phyloP scores from a whole-genome alignment of 148 eudicot species.

The Nepenthes gracilis region DNA sequence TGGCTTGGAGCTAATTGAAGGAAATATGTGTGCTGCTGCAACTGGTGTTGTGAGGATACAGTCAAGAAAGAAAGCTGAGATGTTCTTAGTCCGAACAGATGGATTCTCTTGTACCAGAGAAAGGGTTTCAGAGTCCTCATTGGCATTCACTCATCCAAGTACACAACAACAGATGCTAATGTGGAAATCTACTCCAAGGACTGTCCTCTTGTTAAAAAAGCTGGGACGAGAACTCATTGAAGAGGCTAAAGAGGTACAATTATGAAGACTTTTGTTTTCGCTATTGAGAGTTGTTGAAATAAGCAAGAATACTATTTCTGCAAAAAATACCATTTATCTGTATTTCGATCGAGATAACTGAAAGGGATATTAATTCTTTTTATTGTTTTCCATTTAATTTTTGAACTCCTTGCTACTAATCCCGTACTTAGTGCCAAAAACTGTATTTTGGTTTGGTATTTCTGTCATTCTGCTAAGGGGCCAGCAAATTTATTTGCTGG shows the following conservation, averaged over 20 bases:
- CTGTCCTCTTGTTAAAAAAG: conserved; percentile 82
- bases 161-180: conserved; percentile 99
- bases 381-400: no score
- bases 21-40: conserved; percentile 91
- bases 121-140: conserved; percentile 92
- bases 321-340: no score
- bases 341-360: no score
- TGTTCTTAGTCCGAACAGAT: conserved; percentile 96
- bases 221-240: conserved; percentile 90
- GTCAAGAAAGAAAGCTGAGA: conserved; percentile 94
- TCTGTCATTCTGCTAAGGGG: no score
- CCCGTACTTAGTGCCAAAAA: not conserved
- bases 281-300: no score
- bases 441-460: no score
- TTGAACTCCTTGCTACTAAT: no score
- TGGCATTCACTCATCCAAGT: conserved; percentile 98
- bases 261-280: not conserved
- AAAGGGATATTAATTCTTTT: no score
- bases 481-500: no score
- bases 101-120: conserved; percentile 93
- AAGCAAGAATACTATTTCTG: no score
- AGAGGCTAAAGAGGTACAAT: conserved; percentile 87
- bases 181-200: conserved; percentile 98
- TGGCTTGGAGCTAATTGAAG: conserved; percentile 37
- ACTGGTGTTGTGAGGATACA: conserved; percentile 95